Evolutionary conservation across 768 basidiomycete genomes (phyloP), one percentile per base, ranked within the genome.

Genomic region (Lentinus brumalis): DNA sequence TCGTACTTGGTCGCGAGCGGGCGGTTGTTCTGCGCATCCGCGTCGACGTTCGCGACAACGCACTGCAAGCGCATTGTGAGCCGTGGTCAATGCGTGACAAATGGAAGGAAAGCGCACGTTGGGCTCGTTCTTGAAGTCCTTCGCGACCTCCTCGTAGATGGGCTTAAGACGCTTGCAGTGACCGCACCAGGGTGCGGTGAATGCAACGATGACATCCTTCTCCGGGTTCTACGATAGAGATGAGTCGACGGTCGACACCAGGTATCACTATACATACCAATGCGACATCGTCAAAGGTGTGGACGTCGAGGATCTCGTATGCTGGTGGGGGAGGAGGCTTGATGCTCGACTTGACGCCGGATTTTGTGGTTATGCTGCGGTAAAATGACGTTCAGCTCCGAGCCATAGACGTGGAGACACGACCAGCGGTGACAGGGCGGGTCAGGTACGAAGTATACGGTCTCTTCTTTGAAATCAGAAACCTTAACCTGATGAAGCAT

Each of bases 81-180:
- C 4, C n/a, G 21, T 26, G 18, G 2, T 26, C 32, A 35, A 16
- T 2, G n/a, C 35, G 50, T 18, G 4, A 29, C 15, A 15, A 4
- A 30, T 47, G 16, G 11, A 7, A 18, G 10, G 16, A 31, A 16
- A 11, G 50, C 84, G 62, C 72, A 94, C 92, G 70, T 90, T 81
- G 56, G 80, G 77, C 74, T 98, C 96, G 32, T 83, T 70, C 62
- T 85, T 81, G 81, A 97, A 98, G 58, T 85, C 85, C 53, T 77
- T 74, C 35, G 94, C 94, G 45, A 95, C 89, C 73, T 91, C 82
- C 73, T 96, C 94, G 70, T 91, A 95, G 35, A 81, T 80, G 18
- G 95, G 94, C 75, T 96, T 96, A 74, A 97, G 73, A 65, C 62
- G 82, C 79, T 98, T 98, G 84, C 96, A 98, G 80, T 98, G 95